Base-by-base conservation (phyloP, 495 filamentous ascomycete genomes). In the Penicillium desertorum region DNA sequence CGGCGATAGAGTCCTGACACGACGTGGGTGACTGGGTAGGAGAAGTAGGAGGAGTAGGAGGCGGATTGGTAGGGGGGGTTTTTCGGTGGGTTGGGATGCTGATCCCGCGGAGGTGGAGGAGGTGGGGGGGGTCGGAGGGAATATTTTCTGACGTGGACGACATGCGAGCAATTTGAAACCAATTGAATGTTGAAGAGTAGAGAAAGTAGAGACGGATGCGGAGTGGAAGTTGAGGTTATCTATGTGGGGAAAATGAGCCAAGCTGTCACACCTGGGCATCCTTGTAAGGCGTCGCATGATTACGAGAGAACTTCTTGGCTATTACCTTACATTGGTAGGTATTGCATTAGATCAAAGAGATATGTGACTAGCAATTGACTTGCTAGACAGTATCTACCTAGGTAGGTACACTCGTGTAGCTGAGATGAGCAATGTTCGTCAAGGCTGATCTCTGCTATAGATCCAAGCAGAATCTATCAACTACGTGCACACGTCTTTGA, bases 21-120 rank as follows among this genome's bases (percentile, higher is more conserved):
- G 58, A 82, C 78, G 67, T 81, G 79, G 48, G 68, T 74, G 62
- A 83, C 80, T 25, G 80, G 80, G 62, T 81, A 83, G 56, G 80
- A 77, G 62, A 83, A 75, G 71, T 81, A 82, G 60, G 75, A 78
- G 62, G 72, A 82, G 60, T 74, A 78, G 62, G 72, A 69, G 39
- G 75, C 60, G 57, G 74, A 72, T 54, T 72, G 67, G 54, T 71
- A 71, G 47, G 62, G 48, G 48, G 20, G 64, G 46, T 45, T 59
- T 55, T 39, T 64, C 60, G 58, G 71, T 65, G 45, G 66, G 65
- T 36, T 66, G 71, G 60, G 73, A 72, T 59, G 65, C 61, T 58
- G 73, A 68, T 57, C 59, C 62, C 32, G 68, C 69, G 63, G 67
- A 61, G 61, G 62, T 70, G 62, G 67, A 61, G 60, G 62, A 58